Evolutionary conservation across 768 basidiomycete species (phyloP), one percentile per base, ranked within the genome.

Genomic region (Myochromella boudieri): DNA sequence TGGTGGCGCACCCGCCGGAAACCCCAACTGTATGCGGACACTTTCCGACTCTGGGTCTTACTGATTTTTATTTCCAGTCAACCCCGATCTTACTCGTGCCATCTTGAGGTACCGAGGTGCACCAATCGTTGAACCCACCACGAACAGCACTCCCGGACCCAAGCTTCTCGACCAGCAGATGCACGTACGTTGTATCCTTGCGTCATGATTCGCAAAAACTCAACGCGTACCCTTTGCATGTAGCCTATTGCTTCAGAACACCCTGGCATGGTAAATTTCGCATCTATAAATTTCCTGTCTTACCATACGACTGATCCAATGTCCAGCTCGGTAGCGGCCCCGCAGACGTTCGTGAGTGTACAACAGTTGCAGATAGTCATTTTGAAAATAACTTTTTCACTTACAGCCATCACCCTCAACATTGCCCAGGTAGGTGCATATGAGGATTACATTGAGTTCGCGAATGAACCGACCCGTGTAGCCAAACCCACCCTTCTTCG

Each of bases 91-190:
- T 15, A 67, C 63, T 37, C 52, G 51, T 24, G 68, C 66, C n/a
- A 61, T 70, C 29, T 49, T 71, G 42, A 57, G 62, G 24, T 69
- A 70, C 56, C 44, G 43, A 7, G 65, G 62, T 21, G 68, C 69
- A 22, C 54, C 50, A 15, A 11, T 49, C 24, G 43, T 36, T 3
- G 60, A 68, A 26, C 70, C 70, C 6, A 54, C 54, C 14, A 62
- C 56, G 7, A 42, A 33, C 28, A 50, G 56, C 24, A 27, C 49
- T 1, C 46, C 46, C 1, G 51, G 59, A 33, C 40, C 57, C 11
- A 56, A 50, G 22, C 44, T 57, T 17, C 50, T 59, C 26, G 56
- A 57, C 27, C 33, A 49, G 26, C 57, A 56, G 46, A 60, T 60
- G 59, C 59, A 60, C 38, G 56, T 58, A 40, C n/a, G 59, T 54